Percentiles rank a stretch among this genome's conserved stretches.
These are phyloP conservation scores for Suillus subluteus DNA, from an alignment of 768 basidiomycete genomes.

Conservation along the genomic window DNA sequence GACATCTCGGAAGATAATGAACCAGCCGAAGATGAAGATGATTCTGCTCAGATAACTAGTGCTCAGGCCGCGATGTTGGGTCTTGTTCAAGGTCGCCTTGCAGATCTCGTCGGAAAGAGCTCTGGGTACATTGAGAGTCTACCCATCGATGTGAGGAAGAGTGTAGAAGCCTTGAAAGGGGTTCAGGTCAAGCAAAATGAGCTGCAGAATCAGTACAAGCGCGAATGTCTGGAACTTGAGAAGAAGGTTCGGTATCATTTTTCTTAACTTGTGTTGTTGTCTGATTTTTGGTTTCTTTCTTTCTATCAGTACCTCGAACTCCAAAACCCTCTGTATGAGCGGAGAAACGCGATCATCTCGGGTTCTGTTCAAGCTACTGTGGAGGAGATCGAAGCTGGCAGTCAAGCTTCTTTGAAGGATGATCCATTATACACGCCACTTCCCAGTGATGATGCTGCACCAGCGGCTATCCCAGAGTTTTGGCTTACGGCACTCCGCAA, in stretches of 20 bases:
- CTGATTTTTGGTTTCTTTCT: conserved; percentile 14
- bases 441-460: conserved; percentile 51
- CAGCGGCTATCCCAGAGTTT: conserved; percentile 81
- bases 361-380: conserved; percentile 72
- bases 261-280: conserved; percentile 17
- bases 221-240: conserved; percentile 93
- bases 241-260: conserved; percentile 70
- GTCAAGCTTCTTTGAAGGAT: conserved; percentile 72
- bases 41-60: conserved; percentile 42
- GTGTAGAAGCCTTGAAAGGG: conserved; percentile 91
- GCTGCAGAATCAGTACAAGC: conserved; percentile 89
- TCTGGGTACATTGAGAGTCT: conserved; percentile 95
- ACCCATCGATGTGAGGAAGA: conserved; percentile 78
- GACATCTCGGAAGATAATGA: conserved; percentile 86
- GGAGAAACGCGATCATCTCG: conserved; percentile 81
- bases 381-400: conserved; percentile 85
- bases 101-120: conserved; percentile 83
- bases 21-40: conserved; percentile 58
- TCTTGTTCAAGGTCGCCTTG: conserved; percentile 88
- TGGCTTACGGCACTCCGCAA: conserved; percentile 97
- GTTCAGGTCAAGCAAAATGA: conserved; percentile 91
- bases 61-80: conserved; percentile 73
- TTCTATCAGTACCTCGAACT: conserved; percentile 66
- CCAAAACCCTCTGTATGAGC: conserved; percentile 85
- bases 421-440: conserved; percentile 71